phyloP scores from a whole-genome alignment of 2,329 filamentous ascomycete species.

The Diaporthe nobilis region DNA sequence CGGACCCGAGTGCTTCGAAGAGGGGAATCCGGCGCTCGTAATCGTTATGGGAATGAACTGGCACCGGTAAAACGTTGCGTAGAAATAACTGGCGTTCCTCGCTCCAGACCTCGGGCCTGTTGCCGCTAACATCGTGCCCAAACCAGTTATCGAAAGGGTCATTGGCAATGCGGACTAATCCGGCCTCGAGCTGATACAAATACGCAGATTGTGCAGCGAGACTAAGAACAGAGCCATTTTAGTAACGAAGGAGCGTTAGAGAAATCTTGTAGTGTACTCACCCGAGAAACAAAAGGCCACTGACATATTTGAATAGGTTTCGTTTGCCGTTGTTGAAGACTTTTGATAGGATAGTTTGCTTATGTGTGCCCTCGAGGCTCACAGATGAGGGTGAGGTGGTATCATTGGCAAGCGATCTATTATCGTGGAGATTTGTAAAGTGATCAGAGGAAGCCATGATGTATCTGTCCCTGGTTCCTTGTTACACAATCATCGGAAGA shows the following conservation, averaged over 20 bases:
- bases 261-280: slow-evolving; percentile 3
- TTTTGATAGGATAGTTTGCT: slow-evolving; percentile 12
- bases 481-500: neutral
- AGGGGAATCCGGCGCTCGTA: slow-evolving; percentile 20
- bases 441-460: slow-evolving; percentile 7
- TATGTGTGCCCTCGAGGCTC: neutral
- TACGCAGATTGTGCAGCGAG: slow-evolving; percentile 17
- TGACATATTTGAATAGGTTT: slow-evolving; percentile 21
- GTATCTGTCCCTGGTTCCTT: slow-evolving; percentile 6
- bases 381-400: neutral
- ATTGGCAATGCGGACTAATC: slow-evolving; percentile 8
- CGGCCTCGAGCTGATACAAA: slow-evolving; percentile 14
- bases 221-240: neutral
- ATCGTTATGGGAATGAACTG: slow-evolving; percentile 22
- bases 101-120: neutral
- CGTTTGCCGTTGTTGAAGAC: neutral
- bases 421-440: neutral
- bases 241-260: neutral
- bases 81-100: slow-evolving; percentile 21
- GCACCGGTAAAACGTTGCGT: slow-evolving; percentile 20
- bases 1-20: slow-evolving; percentile 25
- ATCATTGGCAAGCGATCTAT: slow-evolving; percentile 7
- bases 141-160: slow-evolving; percentile 20
- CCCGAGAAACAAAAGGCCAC: slow-evolving; percentile 17
- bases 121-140: neutral